Evolutionary conservation across 768 basidiomycete species (phyloP), one percentile per base, ranked within the genome.

Genomic region (Sarcomyxa edulis): DNA sequence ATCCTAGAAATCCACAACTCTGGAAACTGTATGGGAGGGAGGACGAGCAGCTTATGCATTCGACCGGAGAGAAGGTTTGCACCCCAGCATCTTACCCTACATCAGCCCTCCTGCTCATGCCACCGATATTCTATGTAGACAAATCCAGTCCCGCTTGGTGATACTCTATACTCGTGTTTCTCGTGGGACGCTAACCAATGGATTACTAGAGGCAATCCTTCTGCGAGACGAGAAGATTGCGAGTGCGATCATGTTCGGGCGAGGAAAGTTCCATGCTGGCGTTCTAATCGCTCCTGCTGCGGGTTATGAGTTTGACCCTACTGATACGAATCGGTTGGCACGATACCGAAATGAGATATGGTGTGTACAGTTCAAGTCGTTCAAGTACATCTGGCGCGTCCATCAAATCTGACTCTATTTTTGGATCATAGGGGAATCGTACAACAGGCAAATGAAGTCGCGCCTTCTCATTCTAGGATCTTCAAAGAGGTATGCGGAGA

Each of bases 11-110:
- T 14, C 51, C 49, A 2, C 48, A 50, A 2, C 44, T 59, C 20
- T 71, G 58, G 55, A 62, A 52, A 37, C 46, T 72, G 2, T 59
- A 52, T 33, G 70, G 72, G 2, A 55, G 73, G 11, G 53, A 49
- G 7, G 71, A 72, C 39, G 71, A 73, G 39, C 69, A 71, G 47
- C 65, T 73, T 27, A 63, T 65, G 50, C 56, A 65, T 29, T 56
- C 50, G 22, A 68, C 62, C 9, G 68, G 68, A 14, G 61, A 66
- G 45, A 68, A 65, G 60, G 63, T 62, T 30, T n/a, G 32, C 27
- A 32, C 15, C 15, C 12, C 31, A 21, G 30, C 30, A 7, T 27
- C 22, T 32, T 18, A 11, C n/a, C 25, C 14, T 32, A 6, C 20
- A 15, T 32, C 2, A 11, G 4, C 16, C 15, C 39, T 18, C 37